phyloP scores from a whole-genome alignment of 495 filamentous ascomycete species.

The Hypoxylon fuscum region DNA sequence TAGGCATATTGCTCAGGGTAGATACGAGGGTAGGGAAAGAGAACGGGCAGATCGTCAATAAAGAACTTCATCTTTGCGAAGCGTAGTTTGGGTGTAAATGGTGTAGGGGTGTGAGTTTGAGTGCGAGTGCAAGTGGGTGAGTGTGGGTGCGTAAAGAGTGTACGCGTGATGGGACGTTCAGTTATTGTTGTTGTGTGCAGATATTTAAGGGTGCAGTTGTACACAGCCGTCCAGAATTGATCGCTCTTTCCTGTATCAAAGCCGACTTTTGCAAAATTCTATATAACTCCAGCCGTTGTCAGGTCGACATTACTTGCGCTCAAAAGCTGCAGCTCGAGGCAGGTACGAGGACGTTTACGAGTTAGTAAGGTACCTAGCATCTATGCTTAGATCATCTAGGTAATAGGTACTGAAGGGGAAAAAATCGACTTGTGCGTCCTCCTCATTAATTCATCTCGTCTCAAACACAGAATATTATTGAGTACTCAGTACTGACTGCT shows the following conservation, averaged over 20 bases:
- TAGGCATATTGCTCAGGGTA: conserved; percentile 81
- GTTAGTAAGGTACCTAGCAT: background rate
- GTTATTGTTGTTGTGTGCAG: too few species aligned
- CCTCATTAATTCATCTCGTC: too few species aligned
- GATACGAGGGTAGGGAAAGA: conserved; percentile 97
- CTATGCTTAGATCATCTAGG: background rate
- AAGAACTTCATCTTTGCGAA: conserved; percentile 86
- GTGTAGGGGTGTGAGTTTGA: background rate
- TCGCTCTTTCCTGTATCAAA: too few species aligned
- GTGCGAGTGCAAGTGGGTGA: too few species aligned
- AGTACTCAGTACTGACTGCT: too few species aligned
- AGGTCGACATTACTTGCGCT: background rate
- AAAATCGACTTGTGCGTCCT: background rate
- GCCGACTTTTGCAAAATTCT: too few species aligned
- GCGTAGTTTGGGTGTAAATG: background rate
- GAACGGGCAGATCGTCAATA: conserved; percentile 92
- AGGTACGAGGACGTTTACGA: background rate
- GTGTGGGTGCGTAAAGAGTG: too few species aligned
- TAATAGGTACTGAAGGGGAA: too few species aligned
- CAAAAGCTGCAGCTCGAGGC: background rate
- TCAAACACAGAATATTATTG: too few species aligned
- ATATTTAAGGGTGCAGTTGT: too few species aligned
- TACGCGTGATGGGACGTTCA: too few species aligned
- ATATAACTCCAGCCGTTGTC: background rate
- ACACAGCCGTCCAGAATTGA: too few species aligned